phyloP scores from a whole-genome alignment of 2,329 filamentous ascomycete genomes.

The Chrysosporium keratinophilum region DNA sequence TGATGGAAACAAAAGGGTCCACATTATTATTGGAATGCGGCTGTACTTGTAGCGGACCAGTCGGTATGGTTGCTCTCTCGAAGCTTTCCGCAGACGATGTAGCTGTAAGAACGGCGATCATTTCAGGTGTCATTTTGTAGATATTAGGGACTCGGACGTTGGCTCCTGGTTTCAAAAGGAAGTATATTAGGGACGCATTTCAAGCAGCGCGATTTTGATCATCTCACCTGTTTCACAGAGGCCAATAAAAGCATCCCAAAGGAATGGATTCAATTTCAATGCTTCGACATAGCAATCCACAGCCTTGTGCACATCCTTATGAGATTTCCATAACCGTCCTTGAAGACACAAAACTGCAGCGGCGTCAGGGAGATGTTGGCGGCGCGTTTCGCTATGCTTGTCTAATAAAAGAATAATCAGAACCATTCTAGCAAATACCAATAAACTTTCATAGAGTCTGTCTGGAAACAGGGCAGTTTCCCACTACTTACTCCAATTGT shows the following conservation, averaged over 20 bases:
- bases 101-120: conserved; percentile 42
- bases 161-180: conserved; percentile 46
- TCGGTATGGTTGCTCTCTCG: conserved; percentile 27
- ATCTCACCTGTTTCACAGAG: conserved; percentile 62
- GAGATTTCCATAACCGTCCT: conserved; percentile 74
- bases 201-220: not conserved
- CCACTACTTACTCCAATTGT: conserved; percentile 58
- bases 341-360: conserved; percentile 73
- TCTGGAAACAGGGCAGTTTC: too few relatives aligned
- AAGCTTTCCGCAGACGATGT: conserved; percentile 26
- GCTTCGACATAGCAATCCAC: conserved; percentile 79
- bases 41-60: conserved; percentile 30
- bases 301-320: conserved; percentile 71
- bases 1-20: conserved; percentile 36
- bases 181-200: not conserved
- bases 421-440: too few relatives aligned
- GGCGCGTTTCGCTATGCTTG: conserved; percentile 63
- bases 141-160: conserved; percentile 74
- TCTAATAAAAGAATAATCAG: conserved; percentile 30
- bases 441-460: too few relatives aligned
- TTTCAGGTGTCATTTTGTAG: conserved; percentile 63
- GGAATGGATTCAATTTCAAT: conserved; percentile 82
- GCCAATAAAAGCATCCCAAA: conserved; percentile 92
- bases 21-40: conserved; percentile 28
- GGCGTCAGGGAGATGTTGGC: conserved; percentile 69